Base-by-base conservation (phyloP, 495 filamentous ascomycete genomes). In the Acidiella bohemica region DNA sequence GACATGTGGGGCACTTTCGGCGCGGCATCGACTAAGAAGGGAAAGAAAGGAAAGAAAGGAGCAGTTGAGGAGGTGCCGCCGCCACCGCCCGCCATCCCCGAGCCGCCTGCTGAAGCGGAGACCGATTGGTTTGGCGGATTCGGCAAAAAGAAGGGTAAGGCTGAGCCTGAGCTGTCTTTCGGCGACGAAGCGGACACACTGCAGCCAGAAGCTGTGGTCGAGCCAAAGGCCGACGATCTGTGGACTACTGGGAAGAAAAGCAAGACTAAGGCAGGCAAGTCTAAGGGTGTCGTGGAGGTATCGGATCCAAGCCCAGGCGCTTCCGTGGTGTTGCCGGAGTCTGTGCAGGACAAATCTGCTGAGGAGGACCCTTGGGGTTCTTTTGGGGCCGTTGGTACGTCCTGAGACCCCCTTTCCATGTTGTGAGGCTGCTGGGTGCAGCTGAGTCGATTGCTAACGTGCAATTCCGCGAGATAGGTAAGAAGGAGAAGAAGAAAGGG, bases 231-330 rank as follows among this genome's bases (percentile, higher is more conserved):
- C 13, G 59, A 57, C 24, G 56, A 56, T 24, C 53, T 57, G 13
- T 56, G 44, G 26, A 37, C 46, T 2, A 53, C 50, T 12, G 47
- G 42, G 3, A 47, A 56, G 11, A 47, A 55, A n/a, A 60, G 57
- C 40, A 66, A 63, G 39, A 53, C 51, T 32, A 65, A 65, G 47
- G 62, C 60, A 27, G 41, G 36, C 31, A 54, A 52, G 28, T 14
- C 24, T 10, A 49, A 51, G 25, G 54, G 34, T 19, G 43, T 50
- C 12, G 32, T 49, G 6, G 53, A 51, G 27, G 44, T 53, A 17
- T 29, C 36, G 5, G 51, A 50, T 3, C 30, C 38, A 13, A 38
- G 42, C 12, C 39, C 50, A 2, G 47, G 32, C 12, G 47, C 23
- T 5, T 32, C 47, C 5, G 17, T 41, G 8, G 18, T 53, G 7